A percentile compares a stretch with the other conserved stretches of the same genome.
phyloP scores from a whole-genome alignment of 1,284 basidiomycete genomes.

The Athelia psychrophila region DNA sequence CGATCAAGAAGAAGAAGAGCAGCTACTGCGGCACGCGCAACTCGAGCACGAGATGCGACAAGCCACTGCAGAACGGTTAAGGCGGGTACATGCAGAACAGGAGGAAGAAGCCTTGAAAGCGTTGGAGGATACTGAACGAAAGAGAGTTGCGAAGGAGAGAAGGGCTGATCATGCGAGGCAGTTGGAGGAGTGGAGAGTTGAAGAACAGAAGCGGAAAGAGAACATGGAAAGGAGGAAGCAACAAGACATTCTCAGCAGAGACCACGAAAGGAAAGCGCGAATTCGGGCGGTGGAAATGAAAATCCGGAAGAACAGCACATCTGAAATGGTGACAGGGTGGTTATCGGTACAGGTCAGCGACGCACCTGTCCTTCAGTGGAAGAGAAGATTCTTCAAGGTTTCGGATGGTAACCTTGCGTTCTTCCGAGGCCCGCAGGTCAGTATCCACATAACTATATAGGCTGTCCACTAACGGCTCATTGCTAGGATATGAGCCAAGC shows the following conservation, averaged over 20 bases:
- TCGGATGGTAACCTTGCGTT: constrained; percentile 46
- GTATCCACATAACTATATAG: constrained; percentile 9
- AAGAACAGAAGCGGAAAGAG: constrained; percentile 45
- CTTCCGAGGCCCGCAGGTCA: constrained; percentile 55
- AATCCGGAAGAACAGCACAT: constrained; percentile 34
- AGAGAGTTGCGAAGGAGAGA: constrained; percentile 45
- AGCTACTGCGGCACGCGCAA: constrained; percentile 37
- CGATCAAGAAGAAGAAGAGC: constrained; percentile 48
- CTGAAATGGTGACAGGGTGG: constrained; percentile 54
- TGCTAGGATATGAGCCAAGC: constrained; percentile 44
- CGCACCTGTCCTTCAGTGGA: constrained; percentile 50
- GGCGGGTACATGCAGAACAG: constrained; percentile 43
- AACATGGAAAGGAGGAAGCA: constrained; percentile 43
- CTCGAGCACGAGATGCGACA: constrained; percentile 50
- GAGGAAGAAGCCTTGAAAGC: constrained; percentile 48
- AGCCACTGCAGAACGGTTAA: constrained; percentile 42
- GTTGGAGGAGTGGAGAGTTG: constrained; percentile 53
- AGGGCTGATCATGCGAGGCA: constrained; percentile 50
- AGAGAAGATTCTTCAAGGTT: constrained; percentile 63
- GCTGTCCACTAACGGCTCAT: background rate
- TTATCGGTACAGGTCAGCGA: constrained; percentile 61
- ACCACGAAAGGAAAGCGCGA: constrained; percentile 40
- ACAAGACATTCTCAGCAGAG: constrained; percentile 33
- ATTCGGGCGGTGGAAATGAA: constrained; percentile 42
- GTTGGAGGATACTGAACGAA: constrained; percentile 46